Base-by-base conservation (phyloP, 306 rosid genomes). In the Quillaja saponaria region DNA sequence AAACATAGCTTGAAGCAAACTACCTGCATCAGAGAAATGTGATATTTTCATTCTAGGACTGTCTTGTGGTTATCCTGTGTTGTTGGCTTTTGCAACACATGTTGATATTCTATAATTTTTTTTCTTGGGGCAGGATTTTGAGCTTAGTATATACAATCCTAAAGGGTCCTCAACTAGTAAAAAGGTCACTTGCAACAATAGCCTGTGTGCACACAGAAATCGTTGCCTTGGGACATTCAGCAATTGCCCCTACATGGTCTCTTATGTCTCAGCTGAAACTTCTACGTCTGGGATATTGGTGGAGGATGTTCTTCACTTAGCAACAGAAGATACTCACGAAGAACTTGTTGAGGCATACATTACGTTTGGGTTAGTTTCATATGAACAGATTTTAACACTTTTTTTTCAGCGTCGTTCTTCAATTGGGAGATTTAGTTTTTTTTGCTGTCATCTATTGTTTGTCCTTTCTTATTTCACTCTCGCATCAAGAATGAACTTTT, bases 241-340 rank as follows among this genome's bases (percentile, higher is more conserved):
- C 71, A 81, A 67, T 66, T 91, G 96, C 76, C 95, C 96, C 66
- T 91, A 88, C 80, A 80, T 64, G 80, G 96, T 91, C 53, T 91
- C 97, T 64, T 91, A 85, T 62, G 90, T 85, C 55, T 88, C 95
- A 15, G 91, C 90, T 15, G 91, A 88, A 70, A 91, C 96, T 9
- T 88, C 96, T 55, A 88, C 95, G 0, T 82, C 90, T 9, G 97
- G 96, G 39, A 80, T 88, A 74, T 66, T 88, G 66, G 78, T 88
- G 15, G 96, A 91, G 71, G 97, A 91, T 69, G 82, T 91, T 69
- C 82, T 91, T 75, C 95, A 84, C 64, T 75, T 91, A 20, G 77
- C 73, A 12, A 77, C 81, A 52, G 91, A 82, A 66, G 84, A 80
- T 69, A 77, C 55, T 66, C 72, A 80, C 37, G 68, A 63, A 41